phyloP scores from a whole-genome alignment of 306 rosid genomes.

The Sicyos edulis region DNA sequence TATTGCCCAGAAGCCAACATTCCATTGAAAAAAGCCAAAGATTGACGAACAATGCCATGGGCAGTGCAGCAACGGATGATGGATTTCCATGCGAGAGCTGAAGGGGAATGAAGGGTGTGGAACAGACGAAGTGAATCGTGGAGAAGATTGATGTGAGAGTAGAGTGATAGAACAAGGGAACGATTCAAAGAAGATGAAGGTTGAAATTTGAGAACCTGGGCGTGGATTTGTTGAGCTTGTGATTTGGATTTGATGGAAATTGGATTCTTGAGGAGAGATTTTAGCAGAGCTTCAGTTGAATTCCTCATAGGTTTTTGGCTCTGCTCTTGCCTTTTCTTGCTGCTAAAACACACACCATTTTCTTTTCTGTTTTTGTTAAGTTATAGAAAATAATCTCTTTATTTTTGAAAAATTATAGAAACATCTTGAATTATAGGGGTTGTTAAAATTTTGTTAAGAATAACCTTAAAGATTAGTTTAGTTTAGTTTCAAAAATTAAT shows the following conservation, averaged over 20 bases:
- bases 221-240: slow-evolving; percentile 66
- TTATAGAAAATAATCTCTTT: too few relatives aligned
- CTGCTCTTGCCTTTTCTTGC: neutral
- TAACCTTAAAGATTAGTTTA: too few relatives aligned
- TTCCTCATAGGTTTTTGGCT: slow-evolving; percentile 15
- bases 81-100: slow-evolving; percentile 53
- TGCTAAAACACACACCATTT: neutral
- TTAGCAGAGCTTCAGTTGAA: slow-evolving; percentile 31
- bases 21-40: slow-evolving; percentile 39
- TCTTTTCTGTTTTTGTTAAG: too few relatives aligned
- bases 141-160: slow-evolving; percentile 47
- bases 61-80: slow-evolving; percentile 60
- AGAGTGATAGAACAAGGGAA: slow-evolving; percentile 48
- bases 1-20: slow-evolving; percentile 39
- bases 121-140: slow-evolving; percentile 42
- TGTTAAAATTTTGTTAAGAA: too few relatives aligned
- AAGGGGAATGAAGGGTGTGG: slow-evolving; percentile 37
- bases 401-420: too few relatives aligned
- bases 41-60: slow-evolving; percentile 38
- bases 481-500: too few relatives aligned
- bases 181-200: slow-evolving; percentile 26
- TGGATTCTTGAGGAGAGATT: slow-evolving; percentile 32
- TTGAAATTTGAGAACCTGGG: slow-evolving; percentile 49
- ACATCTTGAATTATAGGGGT: too few relatives aligned
- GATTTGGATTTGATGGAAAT: slow-evolving; percentile 24